Evolutionary conservation across 2,329 filamentous ascomycete genomes (phyloP).

Genomic region (Cadophora malorum): DNA sequence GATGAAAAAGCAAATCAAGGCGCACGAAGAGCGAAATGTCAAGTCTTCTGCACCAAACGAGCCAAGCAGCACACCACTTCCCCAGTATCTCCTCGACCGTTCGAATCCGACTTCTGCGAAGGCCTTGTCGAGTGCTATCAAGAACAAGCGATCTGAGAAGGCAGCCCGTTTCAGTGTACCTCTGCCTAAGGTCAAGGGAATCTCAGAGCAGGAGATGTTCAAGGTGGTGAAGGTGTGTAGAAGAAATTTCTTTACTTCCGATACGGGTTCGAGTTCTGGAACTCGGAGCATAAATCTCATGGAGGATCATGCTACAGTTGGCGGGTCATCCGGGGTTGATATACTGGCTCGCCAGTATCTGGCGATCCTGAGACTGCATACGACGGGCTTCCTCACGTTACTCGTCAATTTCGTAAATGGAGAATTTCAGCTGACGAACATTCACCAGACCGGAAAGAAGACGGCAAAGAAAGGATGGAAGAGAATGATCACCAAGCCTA

Average conservation of each 20-base stretch:
- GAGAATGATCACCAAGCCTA: conserved; percentile 74
- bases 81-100: conserved; percentile 92
- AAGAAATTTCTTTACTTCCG: not conserved
- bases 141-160: conserved; percentile 94
- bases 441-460: conserved; percentile 86
- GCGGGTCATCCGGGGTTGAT: not conserved
- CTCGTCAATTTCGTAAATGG: not conserved
- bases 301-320: too few relatives aligned
- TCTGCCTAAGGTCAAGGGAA: conserved; percentile 90
- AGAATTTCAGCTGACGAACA: not conserved
- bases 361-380: not conserved
- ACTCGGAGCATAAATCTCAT: too few relatives aligned
- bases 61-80: conserved; percentile 81
- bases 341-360: not conserved
- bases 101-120: conserved; percentile 63
- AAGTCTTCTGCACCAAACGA: conserved; percentile 71
- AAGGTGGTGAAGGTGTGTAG: conserved; percentile 68
- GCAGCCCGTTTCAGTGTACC: conserved; percentile 92
- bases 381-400: not conserved
- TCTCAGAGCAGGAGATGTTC: conserved; percentile 97
- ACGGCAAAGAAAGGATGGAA: conserved; percentile 75
- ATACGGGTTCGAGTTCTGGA: not conserved
- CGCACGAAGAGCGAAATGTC: conserved; percentile 95
- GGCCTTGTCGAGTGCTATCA: conserved; percentile 80
- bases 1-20: conserved; percentile 93